Conservation (phyloP, 768 basidiomycete genomes). For the Agrocybe chaxingu region DNA sequence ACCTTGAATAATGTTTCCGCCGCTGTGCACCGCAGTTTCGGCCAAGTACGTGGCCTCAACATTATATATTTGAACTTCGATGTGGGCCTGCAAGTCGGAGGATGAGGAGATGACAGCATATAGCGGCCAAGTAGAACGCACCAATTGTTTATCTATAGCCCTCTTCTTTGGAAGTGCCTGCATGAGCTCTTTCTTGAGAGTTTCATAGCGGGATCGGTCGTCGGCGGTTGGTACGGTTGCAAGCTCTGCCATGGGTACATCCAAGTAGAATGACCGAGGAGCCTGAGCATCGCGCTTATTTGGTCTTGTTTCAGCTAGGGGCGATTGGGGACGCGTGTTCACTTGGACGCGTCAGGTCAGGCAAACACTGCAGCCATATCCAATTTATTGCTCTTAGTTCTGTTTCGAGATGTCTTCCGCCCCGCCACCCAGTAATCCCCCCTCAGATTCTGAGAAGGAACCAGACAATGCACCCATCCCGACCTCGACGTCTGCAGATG, state of each 20-base stretch:
- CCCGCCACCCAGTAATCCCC: constrained; percentile 51
- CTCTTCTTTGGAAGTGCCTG: constrained; percentile 75
- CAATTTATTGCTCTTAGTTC: constrained; percentile 11
- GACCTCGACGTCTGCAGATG: constrained; percentile 26
- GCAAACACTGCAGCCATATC: constrained; percentile 9
- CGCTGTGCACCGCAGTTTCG: constrained; percentile 72
- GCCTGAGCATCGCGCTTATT: constrained; percentile 9
- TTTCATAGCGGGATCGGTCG: constrained; percentile 69
- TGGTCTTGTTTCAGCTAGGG: constrained; percentile 26
- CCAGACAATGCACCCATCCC: constrained; percentile 34
- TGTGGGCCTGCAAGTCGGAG: constrained; percentile 50
- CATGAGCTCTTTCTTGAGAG: constrained; percentile 70
- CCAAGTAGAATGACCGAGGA: constrained; percentile 1
- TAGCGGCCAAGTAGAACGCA: constrained; percentile 29
- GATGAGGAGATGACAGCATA: neutral
- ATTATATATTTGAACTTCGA: constrained; percentile 77
- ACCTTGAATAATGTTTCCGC: constrained; percentile 85
- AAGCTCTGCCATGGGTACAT: constrained; percentile 35
- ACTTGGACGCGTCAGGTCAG: constrained; percentile 30
- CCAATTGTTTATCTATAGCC: constrained; percentile 72
- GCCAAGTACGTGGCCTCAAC: constrained; percentile 73
- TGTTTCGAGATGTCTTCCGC: constrained; percentile 51
- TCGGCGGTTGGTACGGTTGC: constrained; percentile 47
- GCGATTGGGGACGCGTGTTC: constrained; percentile 35
- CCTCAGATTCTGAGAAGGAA: constrained; percentile 50